A percentile compares a stretch with the other conserved stretches of the same genome.
Conservation (phyloP, 805 yeast genomes). For the Metschnikowia continentalis region DNA sequence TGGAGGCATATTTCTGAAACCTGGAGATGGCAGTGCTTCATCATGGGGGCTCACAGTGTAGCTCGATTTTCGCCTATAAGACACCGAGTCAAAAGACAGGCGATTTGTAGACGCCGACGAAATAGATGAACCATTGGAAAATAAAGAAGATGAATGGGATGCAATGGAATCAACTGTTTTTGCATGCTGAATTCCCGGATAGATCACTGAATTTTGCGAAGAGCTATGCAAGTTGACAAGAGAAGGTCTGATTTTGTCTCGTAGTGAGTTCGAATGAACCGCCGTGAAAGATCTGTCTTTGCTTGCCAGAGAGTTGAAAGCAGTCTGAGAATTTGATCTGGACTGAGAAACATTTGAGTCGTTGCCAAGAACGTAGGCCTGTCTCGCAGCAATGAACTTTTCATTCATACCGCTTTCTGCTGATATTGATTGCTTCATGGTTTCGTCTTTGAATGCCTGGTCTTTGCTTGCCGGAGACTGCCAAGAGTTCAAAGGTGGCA, state of each 20-base stretch:
- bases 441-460: not conserved
- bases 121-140: conserved; percentile 34
- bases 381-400: not conserved
- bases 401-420: not conserved
- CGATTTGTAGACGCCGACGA: conserved; percentile 29
- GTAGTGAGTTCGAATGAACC: conserved; percentile 12
- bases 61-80: conserved; percentile 13
- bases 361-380: not conserved
- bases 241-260: conserved; percentile 34
- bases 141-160: conserved; percentile 30
- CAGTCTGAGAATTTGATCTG: not conserved
- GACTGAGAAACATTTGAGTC: not conserved
- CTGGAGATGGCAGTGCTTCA: conserved; percentile 2
- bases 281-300: not conserved
- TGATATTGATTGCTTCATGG: not conserved
- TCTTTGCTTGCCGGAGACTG: not conserved
- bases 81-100: conserved; percentile 29
- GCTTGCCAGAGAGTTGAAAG: not conserved
- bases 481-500: conserved; percentile 1
- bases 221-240: conserved; percentile 28
- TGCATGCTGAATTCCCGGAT: not conserved
- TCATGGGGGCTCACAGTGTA: conserved; percentile 1
- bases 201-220: conserved; percentile 1
- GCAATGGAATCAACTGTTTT: conserved; percentile 22
- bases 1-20: not conserved